Base-by-base conservation (phyloP, 2,329 filamentous ascomycete species). In the Cladophialophora bantiana region DNA sequence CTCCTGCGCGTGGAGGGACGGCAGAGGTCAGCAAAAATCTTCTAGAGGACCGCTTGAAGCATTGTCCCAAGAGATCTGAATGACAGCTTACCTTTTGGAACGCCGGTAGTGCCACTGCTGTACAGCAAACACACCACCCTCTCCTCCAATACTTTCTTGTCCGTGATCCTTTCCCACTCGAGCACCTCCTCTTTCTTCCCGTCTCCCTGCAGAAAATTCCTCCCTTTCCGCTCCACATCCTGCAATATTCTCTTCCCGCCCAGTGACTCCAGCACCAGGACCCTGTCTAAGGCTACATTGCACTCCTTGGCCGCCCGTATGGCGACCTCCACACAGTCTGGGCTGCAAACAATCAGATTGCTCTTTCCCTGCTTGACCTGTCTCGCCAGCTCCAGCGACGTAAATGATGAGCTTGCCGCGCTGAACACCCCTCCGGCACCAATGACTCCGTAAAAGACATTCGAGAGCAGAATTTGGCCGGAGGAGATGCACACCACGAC, bases 351-450 rank as follows among this genome's bases (percentile, higher is more conserved):
- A 15, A 85, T 66, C 31, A 84, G 65, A 13, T 34, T 65, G 38
- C 64, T 64, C 34, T 63, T 59, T 13, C 70, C 71, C 20, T 72
- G 70, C 59, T 61, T 64, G 35, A 71, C 50, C 50, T 71, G 70
- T 7, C 70, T 32, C 6, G 63, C 66, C 36, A 71, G 55, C 59
- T 73, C 71, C 1, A 52, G 31, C 5, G 38, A 26, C 2, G 68
- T 71, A 35, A 70, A 73, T 31, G 62, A 48, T 6, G 67, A 69
- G 48, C 67, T 70, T 7, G 71, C 71, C 2, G 70, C 71, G 12
- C 84, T 86, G 71, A 85, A 89, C 31, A 89, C 81, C 15, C 86
- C 87, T 0, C 84, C 86, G 1, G 86, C 85, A 2, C 84, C 87
- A 55, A 89, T 79, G 54, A 88, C 82, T 9, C 82, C 84, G 69